Percentiles rank a stretch among this genome's conserved stretches.
These are phyloP conservation scores for Seiridium cupressi DNA, from an alignment of 2,329 filamentous ascomycete genomes.

Conservation along the genomic window DNA sequence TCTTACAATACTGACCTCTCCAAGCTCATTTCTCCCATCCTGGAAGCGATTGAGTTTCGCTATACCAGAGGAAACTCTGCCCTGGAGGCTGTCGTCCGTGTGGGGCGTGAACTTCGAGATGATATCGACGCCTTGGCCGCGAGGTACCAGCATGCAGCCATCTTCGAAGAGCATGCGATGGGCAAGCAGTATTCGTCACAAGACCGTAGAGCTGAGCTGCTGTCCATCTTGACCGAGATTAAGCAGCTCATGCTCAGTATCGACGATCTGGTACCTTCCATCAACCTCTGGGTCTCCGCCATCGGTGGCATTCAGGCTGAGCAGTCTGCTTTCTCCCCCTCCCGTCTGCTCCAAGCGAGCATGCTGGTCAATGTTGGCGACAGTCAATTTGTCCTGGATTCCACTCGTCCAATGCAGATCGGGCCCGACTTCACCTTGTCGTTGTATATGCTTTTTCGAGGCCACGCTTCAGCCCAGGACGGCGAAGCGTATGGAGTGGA, in stretches of 20 bases:
- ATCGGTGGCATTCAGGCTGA: constrained; percentile 85
- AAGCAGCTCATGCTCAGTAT: constrained; percentile 73
- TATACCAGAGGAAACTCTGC: constrained; percentile 49
- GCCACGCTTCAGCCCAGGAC: constrained; percentile 61
- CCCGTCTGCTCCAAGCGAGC: constrained; percentile 86
- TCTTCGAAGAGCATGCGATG: constrained; percentile 53
- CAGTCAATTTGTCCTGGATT: constrained; percentile 70
- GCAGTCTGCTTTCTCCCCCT: constrained; percentile 82
- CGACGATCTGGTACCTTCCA: constrained; percentile 85
- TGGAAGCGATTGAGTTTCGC: constrained; percentile 40
- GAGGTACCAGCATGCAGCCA: constrained; percentile 68
- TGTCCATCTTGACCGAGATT: constrained; percentile 71
- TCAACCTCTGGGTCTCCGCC: constrained; percentile 91
- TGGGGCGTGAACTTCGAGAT: constrained; percentile 79
- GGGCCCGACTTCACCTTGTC: constrained; percentile 85
- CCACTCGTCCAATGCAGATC: constrained; percentile 69
- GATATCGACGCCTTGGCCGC: constrained; percentile 80
- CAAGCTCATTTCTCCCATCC: constrained; percentile 29
- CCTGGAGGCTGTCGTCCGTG: constrained; percentile 78
- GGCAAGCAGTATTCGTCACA: constrained; percentile 46
- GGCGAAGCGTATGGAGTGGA: constrained; percentile 43
- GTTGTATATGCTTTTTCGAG: constrained; percentile 91
- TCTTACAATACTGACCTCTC: constrained; percentile 4
- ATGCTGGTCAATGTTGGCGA: constrained; percentile 87
- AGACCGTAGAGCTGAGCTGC: constrained; percentile 63